Evolutionary conservation across 2,329 filamentous ascomycete species (phyloP), one percentile per base, ranked within the genome.

Genomic region (Stagonosporopsis chrysanthemi): DNA sequence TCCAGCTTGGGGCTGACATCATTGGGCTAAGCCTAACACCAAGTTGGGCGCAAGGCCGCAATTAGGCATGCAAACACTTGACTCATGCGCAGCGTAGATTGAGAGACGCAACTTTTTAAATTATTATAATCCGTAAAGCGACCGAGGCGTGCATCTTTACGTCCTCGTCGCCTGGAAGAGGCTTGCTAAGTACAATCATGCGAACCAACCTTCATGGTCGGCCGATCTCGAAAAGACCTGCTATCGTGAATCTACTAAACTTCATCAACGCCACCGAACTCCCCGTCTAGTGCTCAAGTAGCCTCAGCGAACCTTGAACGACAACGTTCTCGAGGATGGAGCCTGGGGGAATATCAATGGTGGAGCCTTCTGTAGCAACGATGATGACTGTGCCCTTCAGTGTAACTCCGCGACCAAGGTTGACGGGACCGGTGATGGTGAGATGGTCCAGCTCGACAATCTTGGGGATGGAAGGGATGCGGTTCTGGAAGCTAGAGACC

Each of bases 301-400:
- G 81, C 73, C 87, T 83, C 86, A 99, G 86, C 80, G 92, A 97
- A 74, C 95, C 95, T 85, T 99, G 95, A 56, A 99, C 95, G 48
- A 99, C 95, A 14, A 98, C 95, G 81, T 99, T 99, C 86, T 99
- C 95, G 58, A 99, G 86, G 72, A 99, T 91, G 19, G 93, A 97
- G 77, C 95, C 95, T 19, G 95, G 94, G 50, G 95, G 95, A 70
- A 99, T 90, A 77, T 99, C 95, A 72, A 99, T 99, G 64, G 95
- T 99, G 83, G 90, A 93, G 68, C 94, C 94, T 82, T 99, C 95
- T 43, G 92, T 97, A 26, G 95, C 95, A 50, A 99, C 95, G 68
- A 99, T 99, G 76, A 99, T 99, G 78, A 99, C 95, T 28, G 95
- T 99, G 63, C 92, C 95, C 87, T 99, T 99, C 68, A 97, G 85